Evolutionary conservation across 2,329 filamentous ascomycete species (phyloP).

Genomic region (Leptographium radiaticola): DNA sequence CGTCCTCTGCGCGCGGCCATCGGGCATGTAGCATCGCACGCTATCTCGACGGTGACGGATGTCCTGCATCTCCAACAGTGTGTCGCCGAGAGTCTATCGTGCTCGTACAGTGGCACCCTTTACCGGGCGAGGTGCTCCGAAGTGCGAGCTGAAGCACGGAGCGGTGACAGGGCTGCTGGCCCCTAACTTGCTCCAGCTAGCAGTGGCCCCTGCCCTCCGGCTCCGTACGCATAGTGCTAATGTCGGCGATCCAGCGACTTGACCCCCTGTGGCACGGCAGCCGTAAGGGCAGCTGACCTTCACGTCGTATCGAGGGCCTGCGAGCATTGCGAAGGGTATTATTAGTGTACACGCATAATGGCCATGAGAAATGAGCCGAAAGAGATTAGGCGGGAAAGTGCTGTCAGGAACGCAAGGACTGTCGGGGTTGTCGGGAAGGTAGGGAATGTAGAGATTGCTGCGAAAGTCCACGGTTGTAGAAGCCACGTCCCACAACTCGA

Average conservation of each 20-base stretch:
- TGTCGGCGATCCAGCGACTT: neutral
- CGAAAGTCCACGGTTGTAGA: no score
- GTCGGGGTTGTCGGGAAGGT: no score
- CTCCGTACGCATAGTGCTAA: no score
- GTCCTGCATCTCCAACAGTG: neutral
- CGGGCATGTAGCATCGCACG: slow-evolving; percentile 9
- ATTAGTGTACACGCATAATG: neutral
- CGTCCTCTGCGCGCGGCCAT: slow-evolving; percentile 7
- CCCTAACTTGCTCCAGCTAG: no score
- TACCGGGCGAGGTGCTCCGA: neutral
- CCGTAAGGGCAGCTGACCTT: neutral
- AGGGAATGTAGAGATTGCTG: no score
- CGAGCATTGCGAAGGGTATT: neutral
- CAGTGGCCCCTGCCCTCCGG: no score
- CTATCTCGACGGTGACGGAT: neutral
- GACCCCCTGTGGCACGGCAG: neutral
- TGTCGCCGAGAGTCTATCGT: no score
- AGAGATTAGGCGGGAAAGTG: neutral
- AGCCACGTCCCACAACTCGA: no score
- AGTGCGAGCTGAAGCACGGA: neutral
- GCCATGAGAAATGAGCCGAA: neutral
- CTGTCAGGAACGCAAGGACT: neutral
- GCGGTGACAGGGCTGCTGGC: no score
- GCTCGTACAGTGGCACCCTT: no score
- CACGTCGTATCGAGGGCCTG: neutral